Evolutionary conservation across 805 yeast genomes (phyloP).

Genomic region (Brettanomyces sp.): DNA sequence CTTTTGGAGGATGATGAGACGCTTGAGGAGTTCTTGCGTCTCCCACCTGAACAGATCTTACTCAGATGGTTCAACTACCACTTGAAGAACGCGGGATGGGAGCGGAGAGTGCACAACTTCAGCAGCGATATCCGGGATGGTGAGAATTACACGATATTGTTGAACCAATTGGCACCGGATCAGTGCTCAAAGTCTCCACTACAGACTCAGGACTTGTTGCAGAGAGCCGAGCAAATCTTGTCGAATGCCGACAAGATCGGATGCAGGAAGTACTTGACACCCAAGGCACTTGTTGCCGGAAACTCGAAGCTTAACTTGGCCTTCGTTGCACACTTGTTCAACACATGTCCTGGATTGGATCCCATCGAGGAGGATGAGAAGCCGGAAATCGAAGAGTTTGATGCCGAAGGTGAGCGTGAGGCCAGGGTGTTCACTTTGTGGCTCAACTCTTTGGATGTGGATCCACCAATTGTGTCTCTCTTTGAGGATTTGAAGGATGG

Average conservation of each 20-base stretch:
- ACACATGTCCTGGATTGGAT: conserved; percentile 93
- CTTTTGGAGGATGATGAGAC: conserved; percentile 94
- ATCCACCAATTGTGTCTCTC: conserved; percentile 83
- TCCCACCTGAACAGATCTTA: conserved; percentile 95
- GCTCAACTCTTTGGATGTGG: conserved; percentile 94
- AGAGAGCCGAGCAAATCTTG: conserved; percentile 83
- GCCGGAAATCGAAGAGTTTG: conserved; percentile 94
- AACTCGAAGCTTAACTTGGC: conserved; percentile 95
- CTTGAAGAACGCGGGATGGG: conserved; percentile 84
- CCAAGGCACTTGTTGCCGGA: conserved; percentile 87
- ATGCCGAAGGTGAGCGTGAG: conserved; percentile 99
- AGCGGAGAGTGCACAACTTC: conserved; percentile 78
- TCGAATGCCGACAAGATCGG: conserved; percentile 83
- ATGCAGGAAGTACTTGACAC: conserved; percentile 90
- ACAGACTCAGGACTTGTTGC: conserved; percentile 61
- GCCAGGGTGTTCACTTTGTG: conserved; percentile 97
- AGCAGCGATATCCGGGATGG: conserved; percentile 86
- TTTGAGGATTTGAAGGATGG: conserved; percentile 97
- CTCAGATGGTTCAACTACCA: conserved; percentile 97
- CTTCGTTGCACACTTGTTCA: conserved; percentile 93
- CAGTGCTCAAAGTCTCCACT: conserved; percentile 76
- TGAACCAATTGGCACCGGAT: conserved; percentile 82
- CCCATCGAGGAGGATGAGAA: conserved; percentile 88
- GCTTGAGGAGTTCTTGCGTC: conserved; percentile 87
- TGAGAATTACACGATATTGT: conserved; percentile 84